Conservation (phyloP, 176 grass and related monocot species). For the Oryza glumipatula region DNA sequence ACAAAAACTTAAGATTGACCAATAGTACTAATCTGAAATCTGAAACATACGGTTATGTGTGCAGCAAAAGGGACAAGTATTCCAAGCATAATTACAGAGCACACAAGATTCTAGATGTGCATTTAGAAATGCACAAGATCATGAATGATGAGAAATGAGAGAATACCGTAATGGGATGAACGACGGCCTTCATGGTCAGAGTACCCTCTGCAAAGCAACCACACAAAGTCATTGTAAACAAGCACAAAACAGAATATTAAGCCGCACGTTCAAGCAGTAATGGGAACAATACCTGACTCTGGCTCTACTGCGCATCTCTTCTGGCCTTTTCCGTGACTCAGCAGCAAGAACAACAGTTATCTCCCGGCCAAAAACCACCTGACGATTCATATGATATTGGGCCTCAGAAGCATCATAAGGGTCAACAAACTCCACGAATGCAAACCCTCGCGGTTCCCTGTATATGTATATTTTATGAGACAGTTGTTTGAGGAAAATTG, state of each 20-base stretch:
- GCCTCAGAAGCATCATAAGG: slow-evolving; percentile 90
- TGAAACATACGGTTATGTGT: not conserved
- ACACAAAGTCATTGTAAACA: slow-evolving; percentile 29
- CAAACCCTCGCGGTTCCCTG: slow-evolving; percentile 95
- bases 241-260: slow-evolving; percentile 24
- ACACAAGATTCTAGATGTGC: slow-evolving; percentile 11
- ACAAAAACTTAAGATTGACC: not conserved
- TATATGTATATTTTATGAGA: slow-evolving; percentile 32
- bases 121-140: not conserved
- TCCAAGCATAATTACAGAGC: not conserved
- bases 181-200: slow-evolving; percentile 77
- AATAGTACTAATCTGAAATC: not conserved
- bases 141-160: slow-evolving; percentile 2
- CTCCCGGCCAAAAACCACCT: slow-evolving; percentile 86
- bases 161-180: slow-evolving; percentile 70
- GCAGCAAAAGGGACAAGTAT: not conserved
- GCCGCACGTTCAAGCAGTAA: slow-evolving; percentile 18
- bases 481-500: not conserved
- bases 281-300: slow-evolving; percentile 55
- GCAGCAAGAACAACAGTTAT: slow-evolving; percentile 98
- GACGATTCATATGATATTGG: slow-evolving; percentile 97
- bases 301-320: slow-evolving; percentile 81
- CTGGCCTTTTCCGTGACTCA: slow-evolving; percentile 88
- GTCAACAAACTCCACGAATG: slow-evolving; percentile 94
- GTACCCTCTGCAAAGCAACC: slow-evolving; percentile 61